Conservation (phyloP, 2,329 filamentous ascomycete species). For the Paraconiothyrium brasiliense region DNA sequence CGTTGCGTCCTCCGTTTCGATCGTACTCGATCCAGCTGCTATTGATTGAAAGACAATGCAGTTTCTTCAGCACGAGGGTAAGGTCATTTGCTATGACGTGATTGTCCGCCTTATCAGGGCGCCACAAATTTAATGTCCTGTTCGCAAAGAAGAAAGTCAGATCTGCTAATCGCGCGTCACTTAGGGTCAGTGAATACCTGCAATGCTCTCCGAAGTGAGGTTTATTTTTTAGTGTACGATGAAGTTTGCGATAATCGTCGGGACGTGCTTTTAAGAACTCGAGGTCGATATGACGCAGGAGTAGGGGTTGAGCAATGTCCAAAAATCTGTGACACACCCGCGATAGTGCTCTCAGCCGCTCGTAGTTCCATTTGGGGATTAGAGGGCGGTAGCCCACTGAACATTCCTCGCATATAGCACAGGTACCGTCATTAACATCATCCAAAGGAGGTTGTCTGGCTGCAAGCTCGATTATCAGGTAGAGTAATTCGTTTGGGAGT, state of each 20-base stretch:
- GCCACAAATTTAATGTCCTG: neutral
- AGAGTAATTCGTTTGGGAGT: conserved; percentile 17
- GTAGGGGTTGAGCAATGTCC: conserved; percentile 8
- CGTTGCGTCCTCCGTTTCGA: no score
- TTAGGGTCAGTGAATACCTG: neutral
- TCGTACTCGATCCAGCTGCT: conserved; percentile 1
- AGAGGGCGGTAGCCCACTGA: neutral
- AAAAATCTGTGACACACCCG: conserved; percentile 9
- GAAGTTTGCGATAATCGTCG: neutral
- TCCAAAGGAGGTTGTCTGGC: neutral
- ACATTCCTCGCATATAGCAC: neutral
- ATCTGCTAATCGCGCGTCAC: neutral
- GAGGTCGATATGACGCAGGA: conserved; percentile 8
- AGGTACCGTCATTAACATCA: neutral
- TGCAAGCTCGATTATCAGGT: conserved; percentile 13
- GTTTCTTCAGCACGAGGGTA: neutral
- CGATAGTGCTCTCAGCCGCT: conserved; percentile 12
- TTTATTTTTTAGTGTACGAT: conserved; percentile 11
- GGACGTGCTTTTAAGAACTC: neutral
- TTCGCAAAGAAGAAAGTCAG: neutral
- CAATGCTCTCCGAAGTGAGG: conserved; percentile 14
- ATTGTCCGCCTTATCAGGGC: neutral
- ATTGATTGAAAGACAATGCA: conserved; percentile 9
- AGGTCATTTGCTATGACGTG: neutral
- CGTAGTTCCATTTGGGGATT: neutral